Base-by-base conservation (phyloP, 345 rosid species). In the Brassica incana region DNA sequence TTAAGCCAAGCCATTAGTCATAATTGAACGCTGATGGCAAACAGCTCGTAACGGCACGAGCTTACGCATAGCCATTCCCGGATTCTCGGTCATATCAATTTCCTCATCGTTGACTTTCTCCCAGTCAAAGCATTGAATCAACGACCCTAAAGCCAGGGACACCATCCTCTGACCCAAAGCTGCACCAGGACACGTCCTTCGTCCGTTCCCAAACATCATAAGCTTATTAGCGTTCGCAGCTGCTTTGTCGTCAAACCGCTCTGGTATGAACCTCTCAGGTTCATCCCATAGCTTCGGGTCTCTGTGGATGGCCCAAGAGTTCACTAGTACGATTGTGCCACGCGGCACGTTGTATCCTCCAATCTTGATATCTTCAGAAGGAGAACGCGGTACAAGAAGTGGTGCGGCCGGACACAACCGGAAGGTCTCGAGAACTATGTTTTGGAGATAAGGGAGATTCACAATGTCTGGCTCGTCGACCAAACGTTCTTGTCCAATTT, bases 291-390 rank as follows among this genome's bases (percentile, higher is more conserved):
- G 0, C 8, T 9, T 36, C 0, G 90, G 87, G 58, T 91, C 92
- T 71, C 90, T 79, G 1, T 88, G 94, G 12, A 91, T 86, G 43
- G 89, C 83, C 92, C 91, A 91, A 3, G 83, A 75, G 64, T 89
- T 89, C 10, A 84, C 84, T 20, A 88, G 35, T 2, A 91, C 74
- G 1, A 81, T 85, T n/a, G 92, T 83, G 69, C 79, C 83, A 7
- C 77, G 70, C 8, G 90, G 86, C 3, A 90, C 50, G 2, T 84
- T 62, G 35, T 84, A 88, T 12, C 86, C 91, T 0, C 85, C 87
- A 2, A 80, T 68, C 61, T 67, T 69, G 62, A 73, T 7, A 54
- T 80, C 79, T 66, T 73, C 83, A 2, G 79, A 48, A 23, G 79
- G 59, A 52, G 70, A 68, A 36, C 79, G 83, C 0, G 83, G 83